Conservation (phyloP, 2,329 filamentous ascomycete genomes). For the Aureobasidium sp. region DNA sequence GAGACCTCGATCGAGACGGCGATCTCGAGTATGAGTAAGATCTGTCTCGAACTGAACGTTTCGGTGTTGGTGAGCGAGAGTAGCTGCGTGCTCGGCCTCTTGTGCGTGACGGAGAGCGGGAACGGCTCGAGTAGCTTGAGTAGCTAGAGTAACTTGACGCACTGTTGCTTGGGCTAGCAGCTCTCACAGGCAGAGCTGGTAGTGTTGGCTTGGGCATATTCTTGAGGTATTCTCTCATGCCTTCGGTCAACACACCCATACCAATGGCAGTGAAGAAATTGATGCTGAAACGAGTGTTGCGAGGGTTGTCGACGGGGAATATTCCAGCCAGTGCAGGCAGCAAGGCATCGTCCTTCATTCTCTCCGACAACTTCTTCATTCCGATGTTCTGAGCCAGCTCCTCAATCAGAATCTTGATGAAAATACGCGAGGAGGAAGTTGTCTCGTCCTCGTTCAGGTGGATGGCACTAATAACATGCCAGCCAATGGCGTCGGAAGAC, state of each 20-base stretch:
- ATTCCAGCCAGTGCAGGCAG: conserved; percentile 73
- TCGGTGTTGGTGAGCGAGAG: conserved; percentile 25
- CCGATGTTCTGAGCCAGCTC: conserved; percentile 82
- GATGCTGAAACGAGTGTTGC: conserved; percentile 92
- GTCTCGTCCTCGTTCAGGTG: conserved; percentile 96
- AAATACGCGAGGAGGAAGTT: conserved; percentile 91
- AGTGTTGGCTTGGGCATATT: conserved; percentile 80
- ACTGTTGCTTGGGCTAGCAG: conserved; percentile 51
- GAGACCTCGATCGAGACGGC: conserved; percentile 15
- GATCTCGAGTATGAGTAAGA: conserved; percentile 15
- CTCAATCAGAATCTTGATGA: conserved; percentile 96
- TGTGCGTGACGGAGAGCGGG: conserved; percentile 22
- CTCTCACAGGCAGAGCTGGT: conserved; percentile 51
- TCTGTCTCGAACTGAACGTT: conserved; percentile 16
- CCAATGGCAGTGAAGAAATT: conserved; percentile 99
- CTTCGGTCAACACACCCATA: conserved; percentile 89
- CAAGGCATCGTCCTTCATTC: conserved; percentile 70
- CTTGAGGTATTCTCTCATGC: conserved; percentile 84
- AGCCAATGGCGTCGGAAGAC: conserved; percentile 78
- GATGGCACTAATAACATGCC: conserved; percentile 79
- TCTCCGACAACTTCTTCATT: conserved; percentile 66
- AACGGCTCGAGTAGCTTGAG: conserved; percentile 52
- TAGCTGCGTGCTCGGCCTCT: conserved; percentile 18
- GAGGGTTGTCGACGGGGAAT: conserved; percentile 81
- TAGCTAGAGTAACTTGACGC: conserved; percentile 77